Percentiles rank a stretch among this genome's conserved stretches.
Conservation (phyloP, 805 yeast species). For the Yamadazyma endophytica region DNA sequence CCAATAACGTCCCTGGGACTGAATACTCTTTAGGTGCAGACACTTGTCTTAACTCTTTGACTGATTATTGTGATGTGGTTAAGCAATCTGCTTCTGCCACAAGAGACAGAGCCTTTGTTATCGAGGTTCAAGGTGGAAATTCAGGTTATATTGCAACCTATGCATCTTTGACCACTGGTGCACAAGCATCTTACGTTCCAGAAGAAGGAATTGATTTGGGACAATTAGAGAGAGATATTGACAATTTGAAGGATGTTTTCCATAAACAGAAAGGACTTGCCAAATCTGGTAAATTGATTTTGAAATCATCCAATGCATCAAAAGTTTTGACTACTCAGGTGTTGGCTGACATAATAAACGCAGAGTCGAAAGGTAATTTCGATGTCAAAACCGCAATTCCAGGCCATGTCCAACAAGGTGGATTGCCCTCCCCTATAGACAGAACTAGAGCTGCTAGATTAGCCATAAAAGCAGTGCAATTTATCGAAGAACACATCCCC, state of each 20-base stretch:
- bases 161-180: conserved; percentile 84
- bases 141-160: conserved; percentile 90
- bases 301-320: conserved; percentile 82
- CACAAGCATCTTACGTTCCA: conserved; percentile 87
- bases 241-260: conserved; percentile 63
- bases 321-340: conserved; percentile 76
- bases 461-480: conserved; percentile 86
- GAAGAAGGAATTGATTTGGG: conserved; percentile 71
- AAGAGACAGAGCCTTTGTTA: conserved; percentile 90
- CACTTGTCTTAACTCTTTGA: conserved; percentile 89
- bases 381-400: conserved; percentile 95
- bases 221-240: conserved; percentile 73
- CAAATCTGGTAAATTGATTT: conserved; percentile 79
- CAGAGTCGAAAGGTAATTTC: conserved; percentile 70
- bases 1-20: conserved; percentile 98
- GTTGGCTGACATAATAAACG: conserved; percentile 77
- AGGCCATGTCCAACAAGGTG: conserved; percentile 98
- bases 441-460: conserved; percentile 85
- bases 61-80: conserved; percentile 90
- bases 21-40: conserved; percentile 94
- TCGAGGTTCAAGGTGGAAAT: conserved; percentile 97
- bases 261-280: conserved; percentile 71
- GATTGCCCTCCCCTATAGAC: conserved; percentile 90
- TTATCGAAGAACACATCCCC: conserved; percentile 57
- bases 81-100: conserved; percentile 94